phyloP scores from a whole-genome alignment of 805 yeast species.

The Yueomyces sp. region DNA sequence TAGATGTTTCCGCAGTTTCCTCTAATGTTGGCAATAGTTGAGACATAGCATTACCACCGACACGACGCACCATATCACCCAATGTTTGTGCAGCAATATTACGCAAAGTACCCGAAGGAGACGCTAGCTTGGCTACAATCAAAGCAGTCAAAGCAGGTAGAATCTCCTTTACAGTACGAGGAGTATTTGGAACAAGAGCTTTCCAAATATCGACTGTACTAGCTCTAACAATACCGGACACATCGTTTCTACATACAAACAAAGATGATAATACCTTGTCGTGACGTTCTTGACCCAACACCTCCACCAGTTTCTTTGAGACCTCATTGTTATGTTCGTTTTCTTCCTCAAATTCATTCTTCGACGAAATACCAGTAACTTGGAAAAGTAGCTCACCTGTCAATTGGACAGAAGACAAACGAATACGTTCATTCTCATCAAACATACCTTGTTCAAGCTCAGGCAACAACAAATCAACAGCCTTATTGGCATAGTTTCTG shows the following conservation, averaged over 20 bases:
- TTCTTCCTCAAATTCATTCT: constrained; percentile 44
- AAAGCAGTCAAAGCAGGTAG: constrained; percentile 69
- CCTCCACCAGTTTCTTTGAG: constrained; percentile 52
- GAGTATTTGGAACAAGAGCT: constrained; percentile 90
- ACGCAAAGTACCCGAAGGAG: constrained; percentile 66
- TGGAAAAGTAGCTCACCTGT: constrained; percentile 92
- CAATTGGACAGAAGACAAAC: constrained; percentile 87
- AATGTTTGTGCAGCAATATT: constrained; percentile 84
- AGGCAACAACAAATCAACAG: constrained; percentile 85
- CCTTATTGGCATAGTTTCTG: constrained; percentile 78
- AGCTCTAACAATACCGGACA: constrained; percentile 72
- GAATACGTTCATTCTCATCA: constrained; percentile 70
- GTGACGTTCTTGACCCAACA: constrained; percentile 78
- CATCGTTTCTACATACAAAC: constrained; percentile 89
- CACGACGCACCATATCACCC: constrained; percentile 90
- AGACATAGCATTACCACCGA: constrained; percentile 75
- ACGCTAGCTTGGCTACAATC: constrained; percentile 72
- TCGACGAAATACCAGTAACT: constrained; percentile 79
- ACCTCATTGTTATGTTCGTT: constrained; percentile 37
- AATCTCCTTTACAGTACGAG: constrained; percentile 85
- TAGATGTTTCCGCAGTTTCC: constrained; percentile 39
- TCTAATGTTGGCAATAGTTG: constrained; percentile 79
- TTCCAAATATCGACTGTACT: constrained; percentile 95
- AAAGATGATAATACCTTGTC: constrained; percentile 75
- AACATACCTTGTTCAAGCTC: constrained; percentile 85